Base-by-base conservation (phyloP, 2,329 filamentous ascomycete species). In the Seiridium cupressi region DNA sequence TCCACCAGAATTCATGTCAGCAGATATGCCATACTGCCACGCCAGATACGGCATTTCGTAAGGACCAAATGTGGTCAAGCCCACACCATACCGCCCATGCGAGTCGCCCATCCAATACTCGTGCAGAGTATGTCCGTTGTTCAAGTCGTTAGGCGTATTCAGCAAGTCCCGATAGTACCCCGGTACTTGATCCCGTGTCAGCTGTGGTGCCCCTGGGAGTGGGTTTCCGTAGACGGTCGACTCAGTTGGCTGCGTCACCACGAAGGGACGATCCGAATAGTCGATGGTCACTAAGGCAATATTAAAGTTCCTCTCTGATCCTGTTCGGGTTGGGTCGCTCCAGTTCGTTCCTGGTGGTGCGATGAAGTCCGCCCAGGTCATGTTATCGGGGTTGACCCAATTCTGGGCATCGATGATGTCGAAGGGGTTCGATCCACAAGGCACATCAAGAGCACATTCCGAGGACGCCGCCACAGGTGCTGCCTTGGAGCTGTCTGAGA, bases 21-120 rank as follows among this genome's bases (percentile, higher is more conserved):
- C 72, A 46, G 81, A 79, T 6, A 84, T 67, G 9, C 81, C 82
- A 55, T 84, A 84, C 63, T 83, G 79, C 60, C 77, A 84, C 1
- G 76, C 76, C 35, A 74, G 71, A 2, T 70, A 69, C 1, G 81
- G 82, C 69, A 84, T 71, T n/a, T 72, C 71, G 60, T 84, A 84
- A 0, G 80, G 74, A 0, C 82, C 82, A 60, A 83, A 84, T 0
- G 78, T 77, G 0, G 81, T 83, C 66, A 84, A 63, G 59, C 84
- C 79, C 7, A 84, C 81, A 11, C 82, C 82, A 60, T 78, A 84
- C 18, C 77, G 75, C 3, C 82, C 81, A 10, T 75, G 78, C 1
- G 80, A 82, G 67, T 84, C 81, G 57, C 81, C 81, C 81, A 84
- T 84, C 81, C 82, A 84, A 65, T 84, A 84, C 68, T 84, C 81